These are phyloP conservation scores for Megacollybia marginata DNA, from an alignment of 768 basidiomycete species.

Conservation along the genomic window DNA sequence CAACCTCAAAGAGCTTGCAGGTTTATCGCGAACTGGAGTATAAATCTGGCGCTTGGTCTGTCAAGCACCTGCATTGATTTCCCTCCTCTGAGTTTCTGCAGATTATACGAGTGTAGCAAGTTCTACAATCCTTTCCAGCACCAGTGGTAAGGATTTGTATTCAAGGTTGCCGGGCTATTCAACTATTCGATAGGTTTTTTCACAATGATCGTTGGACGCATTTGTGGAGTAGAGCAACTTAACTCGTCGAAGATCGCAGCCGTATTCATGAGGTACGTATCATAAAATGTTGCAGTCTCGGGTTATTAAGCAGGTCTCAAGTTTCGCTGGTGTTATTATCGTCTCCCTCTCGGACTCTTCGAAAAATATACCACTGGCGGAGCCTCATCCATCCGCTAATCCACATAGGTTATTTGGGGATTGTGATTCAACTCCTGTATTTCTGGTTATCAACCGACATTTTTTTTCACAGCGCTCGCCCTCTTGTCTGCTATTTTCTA, in stretches of 20 bases:
- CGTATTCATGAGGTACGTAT: constrained; percentile 66
- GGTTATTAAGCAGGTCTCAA: constrained; percentile 16
- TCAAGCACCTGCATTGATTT: no score
- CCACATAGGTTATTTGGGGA: constrained; percentile 40
- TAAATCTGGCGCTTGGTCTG: constrained; percentile 36
- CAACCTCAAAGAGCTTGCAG: neutral
- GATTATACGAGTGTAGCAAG: constrained; percentile 92
- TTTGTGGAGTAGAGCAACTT: constrained; percentile 76
- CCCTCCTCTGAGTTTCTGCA: constrained; percentile 39
- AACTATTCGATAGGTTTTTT: constrained; percentile 66
- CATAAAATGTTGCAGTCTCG: neutral
- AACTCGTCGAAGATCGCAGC: constrained; percentile 68
- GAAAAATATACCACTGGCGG: constrained; percentile 14
- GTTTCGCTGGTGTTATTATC: constrained; percentile 76
- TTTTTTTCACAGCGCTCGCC: constrained; percentile 46
- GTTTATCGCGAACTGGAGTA: constrained; percentile 88
- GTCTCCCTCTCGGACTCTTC: constrained; percentile 83
- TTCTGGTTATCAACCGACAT: no score
- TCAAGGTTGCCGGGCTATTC: neutral
- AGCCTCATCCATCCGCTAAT: constrained; percentile 6
- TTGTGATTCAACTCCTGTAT: neutral
- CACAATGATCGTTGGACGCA: constrained; percentile 75
- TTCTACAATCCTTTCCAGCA: constrained; percentile 82
- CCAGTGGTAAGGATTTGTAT: constrained; percentile 58
- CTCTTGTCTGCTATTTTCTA: constrained; percentile 85